Evolutionary conservation across 495 filamentous ascomycete species (phyloP), one percentile per base, ranked within the genome.

Genomic region (Cryomyces antarcticus): DNA sequence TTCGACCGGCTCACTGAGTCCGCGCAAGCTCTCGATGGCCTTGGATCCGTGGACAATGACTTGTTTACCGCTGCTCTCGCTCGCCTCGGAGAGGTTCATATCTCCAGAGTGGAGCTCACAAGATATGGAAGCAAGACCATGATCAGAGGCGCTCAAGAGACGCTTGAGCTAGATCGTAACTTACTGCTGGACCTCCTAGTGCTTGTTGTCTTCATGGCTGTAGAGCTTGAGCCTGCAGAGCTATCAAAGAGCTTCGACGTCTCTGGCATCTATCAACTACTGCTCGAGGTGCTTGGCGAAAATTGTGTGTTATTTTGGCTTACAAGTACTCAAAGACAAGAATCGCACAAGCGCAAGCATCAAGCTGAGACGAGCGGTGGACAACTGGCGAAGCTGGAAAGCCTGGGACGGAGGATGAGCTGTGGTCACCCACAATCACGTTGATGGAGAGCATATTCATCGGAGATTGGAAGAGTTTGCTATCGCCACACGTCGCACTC

Each of bases 301-400:
- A 75, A 83, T 47, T 75, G 83, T 42, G 68, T 95, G 47, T 65
- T 94, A 53, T 63, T 61, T 46, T 99, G 88, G 88, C 70, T 96
- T 48, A 71, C 75, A 37, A 73, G 64, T 38, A 80, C 68, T 45
- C 57, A 53, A 12, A 31, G 47, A 7, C 3, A 43, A 42, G 41
- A 51, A 38, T 5, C 17, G 12, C n/a, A 33, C 27, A 31, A 38
- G 37, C 45, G 29, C 7, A 9, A 28, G n/a, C 33, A 36, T 36
- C 9, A 13, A 36, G 33, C 33, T 9, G 24, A 28, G 27, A 35
- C 33, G 9, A 35, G 33, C 3, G 33, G 7, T 12, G 33, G 33
- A 12, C 7, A 12, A 9, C 33, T 35, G 33, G 12, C 9, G 9
- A 7, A 39, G 38, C 33, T 36, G 9, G 33, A 13, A 36, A 10